Evolutionary conservation across 371 early-diverging fungal genomes (phyloP).

Genomic region (Apophysomyces trapeziformis): DNA sequence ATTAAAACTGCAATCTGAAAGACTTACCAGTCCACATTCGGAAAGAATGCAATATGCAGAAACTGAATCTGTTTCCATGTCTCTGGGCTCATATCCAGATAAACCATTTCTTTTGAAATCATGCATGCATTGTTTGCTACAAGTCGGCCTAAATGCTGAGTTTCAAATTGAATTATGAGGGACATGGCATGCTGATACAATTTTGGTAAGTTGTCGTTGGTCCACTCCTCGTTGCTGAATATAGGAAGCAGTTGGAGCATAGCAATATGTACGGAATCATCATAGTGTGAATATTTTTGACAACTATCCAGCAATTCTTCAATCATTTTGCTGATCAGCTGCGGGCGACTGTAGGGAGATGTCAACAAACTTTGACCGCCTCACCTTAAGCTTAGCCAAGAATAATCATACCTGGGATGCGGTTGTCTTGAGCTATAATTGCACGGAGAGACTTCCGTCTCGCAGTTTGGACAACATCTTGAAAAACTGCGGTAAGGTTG

Average conservation of each 20-base stretch:
- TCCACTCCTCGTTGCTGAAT: conserved; percentile 37
- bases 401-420: not conserved
- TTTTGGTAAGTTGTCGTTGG: conserved; percentile 30
- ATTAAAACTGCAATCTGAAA: not conserved
- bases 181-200: conserved; percentile 30
- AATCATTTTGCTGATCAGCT: not conserved
- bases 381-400: not conserved
- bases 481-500: conserved; percentile 68
- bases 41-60: conserved; percentile 62
- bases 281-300: conserved; percentile 10
- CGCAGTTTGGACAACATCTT: conserved; percentile 64
- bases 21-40: conserved; percentile 58
- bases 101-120: conserved; percentile 50
- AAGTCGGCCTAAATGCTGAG: conserved; percentile 12
- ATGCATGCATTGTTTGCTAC: conserved; percentile 10
- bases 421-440: conserved; percentile 20
- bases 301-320: conserved; percentile 1
- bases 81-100: conserved; percentile 63
- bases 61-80: conserved; percentile 74
- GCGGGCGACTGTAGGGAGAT: not conserved
- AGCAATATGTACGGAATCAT: conserved; percentile 10
- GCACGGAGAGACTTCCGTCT: conserved; percentile 56
- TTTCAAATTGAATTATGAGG: conserved; percentile 18
- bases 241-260: conserved; percentile 15
- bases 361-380: conserved; percentile 12